Evolutionary conservation across 2,329 filamentous ascomycete species (phyloP).

Genomic region (Neonectria ditissima): DNA sequence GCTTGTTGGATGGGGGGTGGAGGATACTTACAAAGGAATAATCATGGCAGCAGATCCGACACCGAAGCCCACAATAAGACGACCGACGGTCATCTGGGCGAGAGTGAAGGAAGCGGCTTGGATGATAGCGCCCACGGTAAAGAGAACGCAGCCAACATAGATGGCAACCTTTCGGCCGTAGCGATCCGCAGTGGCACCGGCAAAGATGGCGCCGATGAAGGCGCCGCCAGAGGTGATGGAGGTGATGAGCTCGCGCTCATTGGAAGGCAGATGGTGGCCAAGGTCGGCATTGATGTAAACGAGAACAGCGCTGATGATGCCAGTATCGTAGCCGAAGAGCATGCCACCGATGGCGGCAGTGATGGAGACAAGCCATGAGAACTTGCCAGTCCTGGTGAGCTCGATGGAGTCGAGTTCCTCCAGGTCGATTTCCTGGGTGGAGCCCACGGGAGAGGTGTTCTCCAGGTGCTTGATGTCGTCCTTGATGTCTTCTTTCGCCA

Average conservation of each 20-base stretch:
- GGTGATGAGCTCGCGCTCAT: conserved; percentile 64
- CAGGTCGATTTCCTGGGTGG: conserved; percentile 34
- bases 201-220: conserved; percentile 45
- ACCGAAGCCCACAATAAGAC: conserved; percentile 61
- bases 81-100: conserved; percentile 45
- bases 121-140: conserved; percentile 42
- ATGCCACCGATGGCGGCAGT: conserved; percentile 52
- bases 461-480: conserved; percentile 39
- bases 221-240: conserved; percentile 60
- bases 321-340: conserved; percentile 53
- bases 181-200: conserved; percentile 41
- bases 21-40: conserved; percentile 44
- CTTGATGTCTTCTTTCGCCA: conserved; percentile 37
- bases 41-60: conserved; percentile 63
- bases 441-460: conserved; percentile 27
- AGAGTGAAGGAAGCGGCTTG: conserved; percentile 44
- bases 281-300: conserved; percentile 48
- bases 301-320: conserved; percentile 53
- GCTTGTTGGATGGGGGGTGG: not conserved
- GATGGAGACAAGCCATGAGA: conserved; percentile 43
- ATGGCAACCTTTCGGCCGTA: conserved; percentile 45
- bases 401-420: conserved; percentile 44
- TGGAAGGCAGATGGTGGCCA: conserved; percentile 52
- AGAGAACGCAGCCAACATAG: conserved; percentile 45
- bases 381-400: conserved; percentile 40